Percentiles rank a stretch among this genome's conserved stretches.
These are phyloP conservation scores for Phytophthora palmivora DNA, from an alignment of 352 stramenopile genomes.

Conservation along the genomic window DNA sequence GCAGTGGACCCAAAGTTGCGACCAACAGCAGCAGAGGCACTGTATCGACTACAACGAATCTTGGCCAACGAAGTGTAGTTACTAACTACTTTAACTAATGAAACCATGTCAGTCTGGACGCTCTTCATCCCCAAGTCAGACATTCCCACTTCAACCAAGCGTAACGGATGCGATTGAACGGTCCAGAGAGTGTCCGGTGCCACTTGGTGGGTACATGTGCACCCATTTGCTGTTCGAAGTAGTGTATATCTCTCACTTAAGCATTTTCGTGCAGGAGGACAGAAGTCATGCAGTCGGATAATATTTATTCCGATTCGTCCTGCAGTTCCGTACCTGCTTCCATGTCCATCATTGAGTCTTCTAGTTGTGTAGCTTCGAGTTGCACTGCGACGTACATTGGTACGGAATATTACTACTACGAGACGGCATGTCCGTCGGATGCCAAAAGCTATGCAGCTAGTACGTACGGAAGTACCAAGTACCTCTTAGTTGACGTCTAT, in stretches of 20 bases:
- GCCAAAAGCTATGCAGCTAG: conserved; percentile 24
- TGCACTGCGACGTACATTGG: conserved; percentile 16
- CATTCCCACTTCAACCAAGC: too few relatives aligned
- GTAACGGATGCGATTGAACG: too few relatives aligned
- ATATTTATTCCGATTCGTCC: conserved; percentile 29
- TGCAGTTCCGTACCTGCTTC: conserved; percentile 29
- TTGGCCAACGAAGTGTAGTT: conserved; percentile 22
- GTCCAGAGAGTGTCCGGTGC: conserved; percentile 13
- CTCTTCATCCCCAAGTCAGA: too few relatives aligned
- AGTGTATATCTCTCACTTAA: conserved; percentile 8
- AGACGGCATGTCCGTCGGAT: conserved; percentile 26
- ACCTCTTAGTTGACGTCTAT: conserved; percentile 27
- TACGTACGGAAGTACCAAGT: conserved; percentile 35
- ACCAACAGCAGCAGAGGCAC: conserved; percentile 36
- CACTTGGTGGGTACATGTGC: conserved; percentile 27
- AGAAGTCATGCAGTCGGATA: conserved; percentile 24
- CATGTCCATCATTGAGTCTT: conserved; percentile 26
- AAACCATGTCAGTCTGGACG: too few relatives aligned
- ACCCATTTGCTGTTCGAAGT: conserved; percentile 18
- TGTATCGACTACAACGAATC: conserved; percentile 39
- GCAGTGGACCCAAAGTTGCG: conserved; percentile 37
- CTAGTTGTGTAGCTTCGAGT: conserved; percentile 15
- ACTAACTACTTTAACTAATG: not conserved
- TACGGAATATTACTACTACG: conserved; percentile 20
- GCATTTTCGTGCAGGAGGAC: conserved; percentile 14